phyloP scores from a whole-genome alignment of 495 filamentous ascomycete species.

The Neurospora africana region DNA sequence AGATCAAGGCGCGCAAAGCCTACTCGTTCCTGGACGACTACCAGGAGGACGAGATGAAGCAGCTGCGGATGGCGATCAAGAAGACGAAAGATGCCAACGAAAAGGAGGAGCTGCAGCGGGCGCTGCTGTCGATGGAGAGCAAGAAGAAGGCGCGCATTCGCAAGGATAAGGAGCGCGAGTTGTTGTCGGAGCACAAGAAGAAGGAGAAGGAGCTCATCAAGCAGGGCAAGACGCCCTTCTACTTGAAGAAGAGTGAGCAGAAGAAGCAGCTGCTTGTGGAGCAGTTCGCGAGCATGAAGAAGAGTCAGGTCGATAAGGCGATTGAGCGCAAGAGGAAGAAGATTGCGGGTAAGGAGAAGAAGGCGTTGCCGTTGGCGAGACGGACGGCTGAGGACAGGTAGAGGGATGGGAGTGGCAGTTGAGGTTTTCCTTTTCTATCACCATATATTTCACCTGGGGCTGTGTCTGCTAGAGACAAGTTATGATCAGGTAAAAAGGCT shows the following conservation, averaged over 20 bases:
- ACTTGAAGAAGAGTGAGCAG: constrained; percentile 78
- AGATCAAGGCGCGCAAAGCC: constrained; percentile 46
- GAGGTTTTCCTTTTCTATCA: too few species aligned
- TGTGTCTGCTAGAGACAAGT: too few species aligned
- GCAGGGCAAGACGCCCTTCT: constrained; percentile 89
- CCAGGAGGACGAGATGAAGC: constrained; percentile 62
- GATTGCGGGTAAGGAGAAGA: constrained; percentile 67
- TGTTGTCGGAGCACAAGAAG: constrained; percentile 62
- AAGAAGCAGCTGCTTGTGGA: constrained; percentile 75
- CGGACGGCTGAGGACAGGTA: constrained; percentile 30
- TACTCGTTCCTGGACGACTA: constrained; percentile 87
- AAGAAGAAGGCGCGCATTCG: constrained; percentile 54
- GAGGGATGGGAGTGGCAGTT: too few species aligned
- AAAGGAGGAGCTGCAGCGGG: constrained; percentile 56
- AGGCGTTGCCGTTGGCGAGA: constrained; percentile 59
- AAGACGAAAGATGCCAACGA: constrained; percentile 52
- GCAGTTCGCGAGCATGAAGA: constrained; percentile 69
- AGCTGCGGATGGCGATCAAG: constrained; percentile 53
- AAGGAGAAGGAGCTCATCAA: constrained; percentile 73
- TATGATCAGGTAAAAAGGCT: too few species aligned
- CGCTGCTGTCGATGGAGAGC: constrained; percentile 58
- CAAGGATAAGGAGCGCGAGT: constrained; percentile 53
- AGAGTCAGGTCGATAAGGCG: constrained; percentile 64
- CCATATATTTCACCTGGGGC: too few species aligned
- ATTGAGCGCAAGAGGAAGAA: constrained; percentile 82